Base-by-base conservation (phyloP, 306 rosid species). In the Morella rubra region DNA sequence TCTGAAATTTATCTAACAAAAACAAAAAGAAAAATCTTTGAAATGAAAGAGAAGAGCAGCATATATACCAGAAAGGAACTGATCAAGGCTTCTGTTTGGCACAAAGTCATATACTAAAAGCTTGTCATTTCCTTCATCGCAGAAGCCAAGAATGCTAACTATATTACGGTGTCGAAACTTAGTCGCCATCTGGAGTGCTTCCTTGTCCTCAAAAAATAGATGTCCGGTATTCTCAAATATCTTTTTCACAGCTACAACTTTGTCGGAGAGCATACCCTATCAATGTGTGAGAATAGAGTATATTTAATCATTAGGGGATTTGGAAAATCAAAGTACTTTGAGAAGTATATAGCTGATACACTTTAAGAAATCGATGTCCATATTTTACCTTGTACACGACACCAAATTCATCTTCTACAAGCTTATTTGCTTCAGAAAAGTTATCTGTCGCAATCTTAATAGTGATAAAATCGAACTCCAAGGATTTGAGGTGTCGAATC, bases 21-120 rank as follows among this genome's bases (percentile, higher is more conserved):
- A 24, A 24, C 27, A 24, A 24, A 24, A 24, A 24, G 27, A 1
- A 24, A 24, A 24, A 24, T 24, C 27, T 24, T 24, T 47, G 52
- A 56, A 12, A 69, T 22, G 5, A 78, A 41, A 71, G 51, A n/a
- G 51, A 50, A 58, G 68, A 66, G 58, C 8, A 47, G 13, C 13
- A 64, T 20, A 72, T 69, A 1, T 82, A 90, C 92, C 90, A 66
- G 86, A 90, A 50, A 90, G 2, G 60, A 76, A 64, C 8, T 82
- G 44, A 44, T 87, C 86, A 32, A 90, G 91, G 56, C 92, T 88
- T 68, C 66, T 66, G 44, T 88, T 86, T 0, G 83, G 83, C 61
- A 87, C 86, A 67, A 85, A 89, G 73, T 89, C 88, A 68, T 85
- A 87, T 18, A 89, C 22, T 18, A 87, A 83, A 60, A 87, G 44